A percentile compares a stretch with the other conserved stretches of the same genome.
Conservation (phyloP, 495 filamentous ascomycete species). For the Lindgomyces ingoldianus region DNA sequence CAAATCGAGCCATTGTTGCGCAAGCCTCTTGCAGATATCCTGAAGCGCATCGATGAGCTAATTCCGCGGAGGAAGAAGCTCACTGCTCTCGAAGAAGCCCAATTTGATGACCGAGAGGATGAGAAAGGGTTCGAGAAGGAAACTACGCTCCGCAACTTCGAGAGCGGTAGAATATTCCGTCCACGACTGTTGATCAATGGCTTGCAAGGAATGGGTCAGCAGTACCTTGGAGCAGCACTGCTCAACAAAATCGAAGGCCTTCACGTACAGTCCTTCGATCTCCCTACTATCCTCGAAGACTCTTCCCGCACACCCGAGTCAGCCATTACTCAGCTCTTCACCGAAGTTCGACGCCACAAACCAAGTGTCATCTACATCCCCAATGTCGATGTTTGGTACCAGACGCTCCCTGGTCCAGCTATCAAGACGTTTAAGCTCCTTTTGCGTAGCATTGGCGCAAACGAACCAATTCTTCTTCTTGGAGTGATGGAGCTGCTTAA, state of each 20-base stretch:
- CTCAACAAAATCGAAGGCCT: conserved; percentile 88
- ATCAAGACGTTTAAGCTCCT: conserved; percentile 79
- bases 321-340: conserved; percentile 83
- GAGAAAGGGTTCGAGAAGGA: conserved; percentile 78
- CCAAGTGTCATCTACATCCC: conserved; percentile 96
- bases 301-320: conserved; percentile 73
- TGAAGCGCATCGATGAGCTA: conserved; percentile 68
- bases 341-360: conserved; percentile 89
- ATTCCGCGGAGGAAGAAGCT: conserved; percentile 79
- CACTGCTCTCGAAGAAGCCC: conserved; percentile 89
- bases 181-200: conserved; percentile 82
- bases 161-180: conserved; percentile 82
- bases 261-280: conserved; percentile 92
- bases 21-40: conserved; percentile 65
- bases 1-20: conserved; percentile 79
- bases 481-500: conserved; percentile 67
- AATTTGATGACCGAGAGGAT: conserved; percentile 84
- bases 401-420: conserved; percentile 63
- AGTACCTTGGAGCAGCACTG: conserved; percentile 83
- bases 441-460: conserved; percentile 74
- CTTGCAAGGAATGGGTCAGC: conserved; percentile 84
- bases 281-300: conserved; percentile 75
- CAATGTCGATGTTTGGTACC: conserved; percentile 82
- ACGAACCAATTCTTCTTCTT: conserved; percentile 83
- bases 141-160: conserved; percentile 82